Conservation (phyloP, 768 basidiomycete genomes). For the Termitomyces sp. region DNA sequence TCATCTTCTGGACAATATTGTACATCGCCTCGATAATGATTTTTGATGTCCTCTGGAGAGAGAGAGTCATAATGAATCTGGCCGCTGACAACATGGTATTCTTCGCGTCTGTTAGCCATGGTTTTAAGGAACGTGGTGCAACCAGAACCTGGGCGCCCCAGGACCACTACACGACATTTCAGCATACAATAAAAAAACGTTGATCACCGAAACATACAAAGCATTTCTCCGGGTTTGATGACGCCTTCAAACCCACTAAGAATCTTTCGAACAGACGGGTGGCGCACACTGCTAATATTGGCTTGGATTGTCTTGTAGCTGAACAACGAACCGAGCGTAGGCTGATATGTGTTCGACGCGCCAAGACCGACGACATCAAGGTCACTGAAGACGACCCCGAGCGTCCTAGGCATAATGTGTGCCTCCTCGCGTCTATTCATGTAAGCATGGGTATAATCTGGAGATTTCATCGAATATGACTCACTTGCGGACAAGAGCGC, state of each 20-base stretch:
- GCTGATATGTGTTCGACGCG: slow-evolving; percentile 39
- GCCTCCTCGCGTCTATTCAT: slow-evolving; percentile 15
- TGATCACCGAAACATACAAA: slow-evolving; percentile 45
- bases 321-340: slow-evolving; percentile 51
- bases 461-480: slow-evolving; percentile 3
- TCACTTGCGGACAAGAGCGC: slow-evolving; percentile 22
- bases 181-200: not conserved
- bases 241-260: slow-evolving; percentile 61
- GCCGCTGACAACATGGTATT: slow-evolving; percentile 69
- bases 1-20: slow-evolving; percentile 85
- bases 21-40: slow-evolving; percentile 74
- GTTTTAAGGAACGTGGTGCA: slow-evolving; percentile 83
- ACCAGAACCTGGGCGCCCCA: slow-evolving; percentile 83
- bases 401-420: slow-evolving; percentile 27
- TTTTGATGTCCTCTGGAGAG: slow-evolving; percentile 55
- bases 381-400: slow-evolving; percentile 50
- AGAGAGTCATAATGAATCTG: slow-evolving; percentile 76
- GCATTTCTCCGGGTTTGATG: slow-evolving; percentile 70
- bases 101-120: slow-evolving; percentile 70
- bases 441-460: not conserved
- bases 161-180: slow-evolving; percentile 51
- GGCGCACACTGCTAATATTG: slow-evolving; percentile 40
- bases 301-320: slow-evolving; percentile 38
- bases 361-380: slow-evolving; percentile 51
- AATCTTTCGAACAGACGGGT: slow-evolving; percentile 65